Conservation (phyloP, 345 rosid species). For the Euphorbia pulcherrima region DNA sequence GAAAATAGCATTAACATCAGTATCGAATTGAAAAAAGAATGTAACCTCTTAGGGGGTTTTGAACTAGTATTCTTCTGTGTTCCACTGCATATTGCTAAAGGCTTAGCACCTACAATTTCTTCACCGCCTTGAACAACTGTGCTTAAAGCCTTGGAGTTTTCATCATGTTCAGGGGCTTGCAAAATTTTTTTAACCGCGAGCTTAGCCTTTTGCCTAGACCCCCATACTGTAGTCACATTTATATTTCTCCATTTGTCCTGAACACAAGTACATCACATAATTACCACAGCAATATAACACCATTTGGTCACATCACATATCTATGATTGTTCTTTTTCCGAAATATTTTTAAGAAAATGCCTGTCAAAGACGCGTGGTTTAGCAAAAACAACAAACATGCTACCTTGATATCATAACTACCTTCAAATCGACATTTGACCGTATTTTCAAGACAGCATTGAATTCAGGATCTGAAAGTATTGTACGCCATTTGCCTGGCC, state of each 20-base stretch:
- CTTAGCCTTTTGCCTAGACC: conserved; percentile 35
- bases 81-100: conserved; percentile 22
- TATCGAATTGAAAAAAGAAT: conserved; percentile 4
- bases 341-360: not conserved
- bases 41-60: conserved; percentile 61
- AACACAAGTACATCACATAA: not conserved
- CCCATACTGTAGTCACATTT: conserved; percentile 37
- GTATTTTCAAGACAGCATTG: conserved; percentile 18
- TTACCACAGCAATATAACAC: conserved; percentile 1
- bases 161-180: conserved; percentile 24
- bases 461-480: conserved; percentile 34
- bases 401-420: conserved; percentile 14
- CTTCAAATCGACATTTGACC: conserved; percentile 37
- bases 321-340: not conserved
- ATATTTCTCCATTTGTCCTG: conserved; percentile 41
- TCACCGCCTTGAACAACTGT: conserved; percentile 13
- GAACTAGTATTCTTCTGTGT: conserved; percentile 35
- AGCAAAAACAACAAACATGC: not conserved
- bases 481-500: conserved; percentile 36
- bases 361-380: not conserved
- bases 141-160: conserved; percentile 19
- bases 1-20: not conserved
- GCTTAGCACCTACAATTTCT: conserved; percentile 29
- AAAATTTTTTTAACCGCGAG: conserved; percentile 28
- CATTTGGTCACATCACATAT: not conserved